Evolutionary conservation across 768 basidiomycete species (phyloP).

Genomic region (Paxillus involutus): DNA sequence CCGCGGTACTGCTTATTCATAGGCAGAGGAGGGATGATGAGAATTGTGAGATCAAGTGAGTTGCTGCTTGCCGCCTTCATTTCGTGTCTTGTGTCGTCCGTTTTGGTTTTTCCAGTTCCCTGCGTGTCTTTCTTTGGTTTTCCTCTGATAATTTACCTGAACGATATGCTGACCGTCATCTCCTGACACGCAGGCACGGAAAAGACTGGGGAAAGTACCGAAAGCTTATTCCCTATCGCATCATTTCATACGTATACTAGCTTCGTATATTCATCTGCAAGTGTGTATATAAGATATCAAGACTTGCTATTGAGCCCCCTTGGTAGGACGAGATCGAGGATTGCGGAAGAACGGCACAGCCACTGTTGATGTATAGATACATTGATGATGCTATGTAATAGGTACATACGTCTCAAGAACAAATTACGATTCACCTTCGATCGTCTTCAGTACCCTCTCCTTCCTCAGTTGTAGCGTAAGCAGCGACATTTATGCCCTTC

Average conservation of each 20-base stretch:
- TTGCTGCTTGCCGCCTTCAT: too few species aligned
- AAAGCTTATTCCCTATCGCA: conserved; percentile 79
- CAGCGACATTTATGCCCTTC: conserved; percentile 44
- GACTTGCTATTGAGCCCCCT: background rate
- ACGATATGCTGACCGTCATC: conserved; percentile 22
- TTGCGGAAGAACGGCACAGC: too few species aligned
- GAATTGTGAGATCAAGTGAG: conserved; percentile 84
- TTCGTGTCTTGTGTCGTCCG: background rate
- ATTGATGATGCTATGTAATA: background rate
- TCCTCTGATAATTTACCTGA: background rate
- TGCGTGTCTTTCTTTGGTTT: too few species aligned
- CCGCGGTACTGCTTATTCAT: conserved; percentile 85
- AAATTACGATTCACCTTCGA: conserved; percentile 22
- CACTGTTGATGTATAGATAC: background rate
- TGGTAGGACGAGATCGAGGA: too few species aligned
- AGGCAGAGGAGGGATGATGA: conserved; percentile 91
- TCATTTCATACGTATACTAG: conserved; percentile 82
- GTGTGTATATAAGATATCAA: background rate
- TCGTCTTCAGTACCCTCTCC: conserved; percentile 50
- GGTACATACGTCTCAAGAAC: background rate
- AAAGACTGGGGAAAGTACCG: conserved; percentile 93
- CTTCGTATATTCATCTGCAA: background rate
- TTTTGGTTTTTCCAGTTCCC: too few species aligned
- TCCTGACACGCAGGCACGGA: conserved; percentile 62
- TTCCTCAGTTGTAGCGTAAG: conserved; percentile 61